Evolutionary conservation across 2,329 filamentous ascomycete genomes (phyloP).

Genomic region (Raffaelea arxii): DNA sequence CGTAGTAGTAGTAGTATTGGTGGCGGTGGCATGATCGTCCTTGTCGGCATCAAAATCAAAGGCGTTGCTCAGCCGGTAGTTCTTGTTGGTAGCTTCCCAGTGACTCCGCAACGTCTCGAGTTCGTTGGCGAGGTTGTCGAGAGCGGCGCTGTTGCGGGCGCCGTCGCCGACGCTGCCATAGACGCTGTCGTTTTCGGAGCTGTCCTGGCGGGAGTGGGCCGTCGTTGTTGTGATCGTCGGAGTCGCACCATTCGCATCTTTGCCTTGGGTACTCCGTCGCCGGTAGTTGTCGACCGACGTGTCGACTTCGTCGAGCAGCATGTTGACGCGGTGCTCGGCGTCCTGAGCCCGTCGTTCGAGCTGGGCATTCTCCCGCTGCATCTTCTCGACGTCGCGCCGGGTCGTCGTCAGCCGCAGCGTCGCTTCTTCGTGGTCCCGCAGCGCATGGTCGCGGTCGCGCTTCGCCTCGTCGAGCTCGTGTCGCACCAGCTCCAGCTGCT

Average conservation of each 20-base stretch:
- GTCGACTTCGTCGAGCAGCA: conserved; percentile 91
- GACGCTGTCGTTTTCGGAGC: conserved; percentile 51
- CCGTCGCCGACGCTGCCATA: conserved; percentile 49
- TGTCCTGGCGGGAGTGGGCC: conserved; percentile 41
- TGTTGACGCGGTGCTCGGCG: conserved; percentile 85
- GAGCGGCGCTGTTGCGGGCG: conserved; percentile 52
- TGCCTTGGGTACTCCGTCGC: conserved; percentile 51
- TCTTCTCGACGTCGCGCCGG: conserved; percentile 63
- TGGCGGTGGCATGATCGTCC: conserved; percentile 4
- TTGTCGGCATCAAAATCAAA: conserved; percentile 66
- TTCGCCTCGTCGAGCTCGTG: conserved; percentile 58
- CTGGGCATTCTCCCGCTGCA: conserved; percentile 71
- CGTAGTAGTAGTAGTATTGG: conserved; percentile 2
- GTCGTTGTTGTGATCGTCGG: neutral
- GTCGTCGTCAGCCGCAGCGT: conserved; percentile 47
- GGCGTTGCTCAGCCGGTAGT: conserved; percentile 79
- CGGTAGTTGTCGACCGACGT: conserved; percentile 90
- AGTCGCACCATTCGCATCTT: neutral
- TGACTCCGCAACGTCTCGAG: conserved; percentile 82
- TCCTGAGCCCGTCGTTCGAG: conserved; percentile 80
- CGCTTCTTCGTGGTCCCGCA: conserved; percentile 42
- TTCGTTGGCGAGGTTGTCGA: conserved; percentile 87
- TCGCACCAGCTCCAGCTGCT: conserved; percentile 57
- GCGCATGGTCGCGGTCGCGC: conserved; percentile 59
- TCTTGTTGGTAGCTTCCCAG: conserved; percentile 95